Percentiles rank a stretch among this genome's conserved stretches.
Evolutionary conservation across 1,284 basidiomycete species (phyloP).

Genomic region (Cutaneotrichosporon curvatum): DNA sequence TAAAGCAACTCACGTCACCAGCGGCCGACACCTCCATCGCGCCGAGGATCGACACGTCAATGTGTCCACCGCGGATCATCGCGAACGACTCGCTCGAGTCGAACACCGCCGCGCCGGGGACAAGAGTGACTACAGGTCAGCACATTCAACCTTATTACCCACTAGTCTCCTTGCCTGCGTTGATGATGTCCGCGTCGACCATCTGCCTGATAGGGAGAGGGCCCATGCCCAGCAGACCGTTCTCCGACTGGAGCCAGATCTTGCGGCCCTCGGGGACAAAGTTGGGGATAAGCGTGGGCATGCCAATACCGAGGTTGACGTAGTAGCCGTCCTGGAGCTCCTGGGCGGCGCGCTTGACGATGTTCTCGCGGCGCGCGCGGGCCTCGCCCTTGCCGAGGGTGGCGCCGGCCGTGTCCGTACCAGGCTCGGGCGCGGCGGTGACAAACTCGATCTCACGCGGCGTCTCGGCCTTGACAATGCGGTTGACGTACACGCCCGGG

Average conservation of each 20-base stretch:
- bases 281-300: slow-evolving; percentile 90
- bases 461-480: slow-evolving; percentile 71
- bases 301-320: slow-evolving; percentile 66
- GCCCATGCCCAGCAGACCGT: slow-evolving; percentile 90
- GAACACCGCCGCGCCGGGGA: slow-evolving; percentile 86
- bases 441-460: slow-evolving; percentile 73
- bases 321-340: slow-evolving; percentile 87
- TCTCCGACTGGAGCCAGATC: slow-evolving; percentile 87
- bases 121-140: slow-evolving; percentile 58
- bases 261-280: slow-evolving; percentile 67
- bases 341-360: slow-evolving; percentile 64
- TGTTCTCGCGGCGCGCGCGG: slow-evolving; percentile 55
- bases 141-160: neutral
- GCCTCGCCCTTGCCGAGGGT: slow-evolving; percentile 45
- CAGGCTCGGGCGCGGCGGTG: slow-evolving; percentile 46
- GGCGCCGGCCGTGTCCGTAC: slow-evolving; percentile 18
- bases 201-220: slow-evolving; percentile 80
- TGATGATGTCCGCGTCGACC: slow-evolving; percentile 86
- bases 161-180: slow-evolving; percentile 87
- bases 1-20: slow-evolving; percentile 59
- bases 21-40: slow-evolving; percentile 84
- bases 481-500: slow-evolving; percentile 79
- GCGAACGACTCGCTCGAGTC: slow-evolving; percentile 59
- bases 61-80: slow-evolving; percentile 93
- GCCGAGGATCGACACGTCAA: slow-evolving; percentile 83